Evolutionary conservation across 73 alveolate genomes (phyloP).

Genomic region (Durusdinium trenchii): DNA sequence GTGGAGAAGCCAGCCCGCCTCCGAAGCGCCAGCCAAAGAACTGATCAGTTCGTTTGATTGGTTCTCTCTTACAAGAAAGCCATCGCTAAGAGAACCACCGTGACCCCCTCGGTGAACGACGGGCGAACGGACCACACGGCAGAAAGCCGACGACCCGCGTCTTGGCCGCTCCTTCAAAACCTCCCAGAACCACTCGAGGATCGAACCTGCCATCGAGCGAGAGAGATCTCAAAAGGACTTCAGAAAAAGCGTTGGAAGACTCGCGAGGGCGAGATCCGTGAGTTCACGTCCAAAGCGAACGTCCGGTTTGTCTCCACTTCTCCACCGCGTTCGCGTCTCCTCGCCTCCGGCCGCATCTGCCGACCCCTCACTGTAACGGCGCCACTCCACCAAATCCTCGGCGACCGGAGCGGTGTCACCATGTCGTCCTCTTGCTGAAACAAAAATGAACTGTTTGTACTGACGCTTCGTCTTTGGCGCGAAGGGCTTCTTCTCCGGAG

Average conservation of each 20-base stretch:
- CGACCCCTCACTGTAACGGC: conserved; percentile 51
- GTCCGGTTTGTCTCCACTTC: neutral
- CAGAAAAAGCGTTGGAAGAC: neutral
- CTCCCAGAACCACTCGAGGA: conserved; percentile 90
- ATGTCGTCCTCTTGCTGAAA: no score
- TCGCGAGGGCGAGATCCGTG: no score
- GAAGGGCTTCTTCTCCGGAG: neutral
- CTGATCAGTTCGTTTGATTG: no score
- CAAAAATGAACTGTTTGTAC: no score
- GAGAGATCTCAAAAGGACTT: neutral
- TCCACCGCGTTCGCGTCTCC: neutral
- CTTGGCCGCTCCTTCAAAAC: conserved; percentile 30
- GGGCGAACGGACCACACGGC: no score
- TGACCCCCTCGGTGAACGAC: no score
- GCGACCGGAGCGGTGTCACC: no score
- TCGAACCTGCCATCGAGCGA: conserved; percentile 3
- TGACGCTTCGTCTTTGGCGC: neutral
- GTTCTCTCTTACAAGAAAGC: no score
- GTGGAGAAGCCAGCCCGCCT: no score
- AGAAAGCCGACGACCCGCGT: no score
- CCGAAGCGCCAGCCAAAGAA: no score
- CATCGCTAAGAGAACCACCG: no score
- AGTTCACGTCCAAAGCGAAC: neutral
- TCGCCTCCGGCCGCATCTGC: conserved; percentile 12
- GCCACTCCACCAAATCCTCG: conserved; percentile 77